A percentile compares a stretch with the other conserved stretches of the same genome.
Evolutionary conservation across 768 basidiomycete species (phyloP).

Genomic region (Naematelia aurantialba): DNA sequence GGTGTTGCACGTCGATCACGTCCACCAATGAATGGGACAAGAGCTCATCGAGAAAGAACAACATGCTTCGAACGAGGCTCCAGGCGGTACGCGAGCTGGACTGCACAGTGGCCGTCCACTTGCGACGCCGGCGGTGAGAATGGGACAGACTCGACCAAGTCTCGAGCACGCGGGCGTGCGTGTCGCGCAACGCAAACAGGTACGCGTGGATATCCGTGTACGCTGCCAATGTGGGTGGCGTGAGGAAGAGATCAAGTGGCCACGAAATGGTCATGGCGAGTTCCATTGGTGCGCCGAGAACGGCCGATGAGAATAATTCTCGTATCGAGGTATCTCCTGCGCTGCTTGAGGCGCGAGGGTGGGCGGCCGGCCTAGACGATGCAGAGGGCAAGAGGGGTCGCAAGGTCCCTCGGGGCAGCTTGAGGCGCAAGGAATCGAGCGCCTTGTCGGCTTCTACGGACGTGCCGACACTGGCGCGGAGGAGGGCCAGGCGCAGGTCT

Average conservation of each 20-base stretch:
- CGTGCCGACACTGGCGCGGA: constrained; percentile 83
- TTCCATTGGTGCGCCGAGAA: constrained; percentile 72
- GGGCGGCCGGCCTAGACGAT: constrained; percentile 9
- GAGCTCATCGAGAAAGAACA: constrained; percentile 82
- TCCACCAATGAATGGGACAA: constrained; percentile 84
- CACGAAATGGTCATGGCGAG: constrained; percentile 71
- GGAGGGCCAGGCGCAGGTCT: constrained; percentile 78
- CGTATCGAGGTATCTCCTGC: constrained; percentile 15
- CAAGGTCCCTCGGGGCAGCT: constrained; percentile 73
- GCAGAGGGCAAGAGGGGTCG: constrained; percentile 78
- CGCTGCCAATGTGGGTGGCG: constrained; percentile 65
- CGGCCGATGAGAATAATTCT: constrained; percentile 57
- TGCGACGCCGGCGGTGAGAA: constrained; percentile 72
- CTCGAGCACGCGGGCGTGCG: constrained; percentile 70
- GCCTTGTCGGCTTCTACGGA: constrained; percentile 80
- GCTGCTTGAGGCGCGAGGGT: background rate
- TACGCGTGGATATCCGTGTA: constrained; percentile 78
- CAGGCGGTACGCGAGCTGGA: constrained; percentile 72
- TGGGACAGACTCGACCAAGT: constrained; percentile 85
- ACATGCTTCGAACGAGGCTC: constrained; percentile 83
- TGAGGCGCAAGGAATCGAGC: constrained; percentile 68
- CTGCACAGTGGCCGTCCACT: constrained; percentile 77
- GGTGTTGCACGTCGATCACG: constrained; percentile 79
- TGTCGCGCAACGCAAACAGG: constrained; percentile 76
- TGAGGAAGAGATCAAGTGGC: constrained; percentile 86